Base-by-base conservation (phyloP, 2,329 filamentous ascomycete species). In the Tolypocladium ophioglossoides region DNA sequence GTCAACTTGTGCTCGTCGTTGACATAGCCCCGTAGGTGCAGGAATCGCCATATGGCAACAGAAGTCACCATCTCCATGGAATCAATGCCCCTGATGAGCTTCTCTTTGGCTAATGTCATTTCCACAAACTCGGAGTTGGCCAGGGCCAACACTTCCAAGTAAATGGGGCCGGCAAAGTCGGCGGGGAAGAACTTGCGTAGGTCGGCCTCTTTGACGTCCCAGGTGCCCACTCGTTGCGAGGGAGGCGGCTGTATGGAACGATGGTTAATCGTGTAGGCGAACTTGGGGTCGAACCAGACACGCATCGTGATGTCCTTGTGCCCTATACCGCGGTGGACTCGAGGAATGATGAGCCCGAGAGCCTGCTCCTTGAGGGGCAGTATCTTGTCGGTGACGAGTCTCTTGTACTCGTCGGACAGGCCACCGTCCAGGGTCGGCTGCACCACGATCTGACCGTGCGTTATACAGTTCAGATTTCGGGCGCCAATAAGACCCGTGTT, bases 21-120 rank as follows among this genome's bases (percentile, higher is more conserved):
- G 49, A 95, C 78, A 64, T 96, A 99, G 27, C 86, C 91, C 56
- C 91, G 84, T 50, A 97, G 78, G 65, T 96, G 89, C 24, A 99
- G 78, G 70, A 96, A 94, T 54, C 91, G 83, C 87, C 90, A 96
- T 55, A 92, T 79, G 8, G 86, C 82, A 62, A 96, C 89, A 20
- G 82, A 82, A 9, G 78, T 71, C 53, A 90, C 73, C 53, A 92
- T 79, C 63, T 94, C 87, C 18, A 71, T 67, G 24, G 76, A 77
- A 50, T 86, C 78, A 58, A 86, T 81, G n/a, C 85, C 81, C 56
- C 78, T 82, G 39, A 77, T 83, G 16, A 71, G 66, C 62, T 74
- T 78, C 59, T 78, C 82, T 54, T 77, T 80, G 27, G 80, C 75
- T 52, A 89, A 77, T 0, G 89, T 89, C 61, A 82, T 83, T 54